Evolutionary conservation across 176 grass and related monocot genomes (phyloP), one percentile per base, ranked within the genome.

Genomic region (Puccinellia tenuiflora): DNA sequence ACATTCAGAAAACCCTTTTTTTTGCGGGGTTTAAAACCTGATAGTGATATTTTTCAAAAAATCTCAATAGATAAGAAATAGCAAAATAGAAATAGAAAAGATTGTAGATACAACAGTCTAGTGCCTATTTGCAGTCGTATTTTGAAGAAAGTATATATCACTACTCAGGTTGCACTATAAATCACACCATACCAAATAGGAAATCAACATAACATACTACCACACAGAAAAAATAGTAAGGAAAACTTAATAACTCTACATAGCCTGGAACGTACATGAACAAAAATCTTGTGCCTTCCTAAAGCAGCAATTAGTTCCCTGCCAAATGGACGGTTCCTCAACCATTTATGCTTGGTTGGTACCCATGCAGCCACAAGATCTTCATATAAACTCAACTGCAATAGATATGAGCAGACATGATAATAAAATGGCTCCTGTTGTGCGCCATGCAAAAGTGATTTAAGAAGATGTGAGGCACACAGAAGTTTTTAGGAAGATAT

Each of bases 301-400:
- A 98, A 88, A 39, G 90, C 81, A 88, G 57, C 84, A 77, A 95
- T 75, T 25, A 98, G 83, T 81, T 98, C 78, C 53, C 77, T 82
- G 67, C 96, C 96, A 56, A 90, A 85, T 66, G 92, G 92, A 59
- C 85, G 90, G 50, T 75, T 55, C 63, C 76, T 91, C 76, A 98
- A 84, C 92, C 90, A 98, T 63, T 93, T 88, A 88, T 98, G 92
- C 83, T 77, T 94, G 45, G 66, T 46, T 55, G 95, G 92, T 68
- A 98, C 95, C 88, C 92, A 94, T 82, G 90, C 88, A 13, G 95
- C 88, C 65, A 98, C 86, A 80, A 98, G 86, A 90, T 98, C 92
- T 88, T 98, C 95, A 65, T 98, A 94, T 88, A 94, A 91, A 84
- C 95, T 98, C 85, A 98, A 73, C 95, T 94, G 92, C 85, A 98